Evolutionary conservation across 2,329 filamentous ascomycete species (phyloP).

Genomic region (Monascus ruber): DNA sequence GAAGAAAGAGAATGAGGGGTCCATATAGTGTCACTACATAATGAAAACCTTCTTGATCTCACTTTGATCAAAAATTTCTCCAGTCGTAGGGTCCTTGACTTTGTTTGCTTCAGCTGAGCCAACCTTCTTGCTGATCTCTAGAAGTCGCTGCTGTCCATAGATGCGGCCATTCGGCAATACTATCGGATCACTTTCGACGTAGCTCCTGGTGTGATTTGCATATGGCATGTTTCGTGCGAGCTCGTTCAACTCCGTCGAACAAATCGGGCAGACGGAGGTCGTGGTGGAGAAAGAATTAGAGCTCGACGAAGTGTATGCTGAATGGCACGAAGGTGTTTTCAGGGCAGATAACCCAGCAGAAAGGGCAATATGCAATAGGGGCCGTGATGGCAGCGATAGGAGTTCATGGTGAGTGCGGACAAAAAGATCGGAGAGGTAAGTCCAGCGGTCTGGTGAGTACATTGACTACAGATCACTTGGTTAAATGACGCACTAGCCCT

Average conservation of each 20-base stretch:
- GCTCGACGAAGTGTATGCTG: slow-evolving; percentile 46
- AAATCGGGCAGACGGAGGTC: slow-evolving; percentile 83
- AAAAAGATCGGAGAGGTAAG: slow-evolving; percentile 66
- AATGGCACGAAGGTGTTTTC: slow-evolving; percentile 90
- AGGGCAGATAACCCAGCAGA: slow-evolving; percentile 85
- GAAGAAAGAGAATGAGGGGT: neutral
- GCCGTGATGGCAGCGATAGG: slow-evolving; percentile 67
- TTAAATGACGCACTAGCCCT: neutral
- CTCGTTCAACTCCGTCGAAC: slow-evolving; percentile 87
- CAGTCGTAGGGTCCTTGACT: slow-evolving; percentile 69
- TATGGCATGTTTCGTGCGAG: slow-evolving; percentile 83
- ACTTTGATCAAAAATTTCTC: slow-evolving; percentile 51
- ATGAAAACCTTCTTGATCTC: slow-evolving; percentile 83
- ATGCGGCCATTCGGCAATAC: slow-evolving; percentile 79
- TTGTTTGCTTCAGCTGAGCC: slow-evolving; percentile 50
- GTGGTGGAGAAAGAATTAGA: slow-evolving; percentile 45
- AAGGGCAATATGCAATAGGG: slow-evolving; percentile 81
- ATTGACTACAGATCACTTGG: slow-evolving; percentile 44
- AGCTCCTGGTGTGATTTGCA: slow-evolving; percentile 87
- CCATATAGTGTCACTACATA: slow-evolving; percentile 40
- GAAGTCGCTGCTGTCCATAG: slow-evolving; percentile 64
- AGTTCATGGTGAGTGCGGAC: slow-evolving; percentile 76
- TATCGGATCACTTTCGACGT: slow-evolving; percentile 76
- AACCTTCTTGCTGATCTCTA: slow-evolving; percentile 68
- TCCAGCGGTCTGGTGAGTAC: slow-evolving; percentile 65